Evolutionary conservation across 2,329 filamentous ascomycete species (phyloP), one percentile per base, ranked within the genome.

Genomic region (Leptodontidium sp.): DNA sequence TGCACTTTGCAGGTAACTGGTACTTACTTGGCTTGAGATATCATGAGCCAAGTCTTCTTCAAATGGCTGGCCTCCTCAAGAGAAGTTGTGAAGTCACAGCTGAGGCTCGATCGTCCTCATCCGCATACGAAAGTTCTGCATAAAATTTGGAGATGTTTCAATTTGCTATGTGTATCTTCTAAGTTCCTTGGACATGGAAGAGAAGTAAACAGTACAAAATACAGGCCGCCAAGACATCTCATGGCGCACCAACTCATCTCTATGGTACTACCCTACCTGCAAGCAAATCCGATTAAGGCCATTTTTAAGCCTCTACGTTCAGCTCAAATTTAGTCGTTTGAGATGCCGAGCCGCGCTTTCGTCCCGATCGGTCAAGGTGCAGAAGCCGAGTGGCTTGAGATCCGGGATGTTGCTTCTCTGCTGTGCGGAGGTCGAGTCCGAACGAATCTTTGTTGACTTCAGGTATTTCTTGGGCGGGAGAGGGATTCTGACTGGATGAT

Each of bases 391-490:
- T 50, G 47, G 47, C 45, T 17, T 49, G 17, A 49, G 17, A 58
- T n/a, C 40, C n/a, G 35, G 21, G 29, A 32, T 32, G 6, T 32
- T 6, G 9, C 6, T 26, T 32, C 4, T 40, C 15, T 40, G 8
- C 9, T 9, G 3, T 14, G n/a, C 35, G 55, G 53, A 57, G 5
- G 17, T 43, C 14, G n/a, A 8, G 8, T 58, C 35, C 35, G 55
- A 43, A n/a, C 55, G 35, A 58, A n/a, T 58, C 35, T 40, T 58
- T 24, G 55, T 58, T 58, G 35, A 58, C 55, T 58, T 58, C 55
- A 6, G 32, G 53, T 57, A 38, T 38, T 57, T 35, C 21, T 38
- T n/a, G 14, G n/a, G 17, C 4, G 1, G 29, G 6, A 32, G 29
- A 3, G 29, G 29, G 29, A 32, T 32, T 32, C 29, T 32, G 29